phyloP scores from a whole-genome alignment of 495 filamentous ascomycete species.

The Staphylotrichum longicolle region DNA sequence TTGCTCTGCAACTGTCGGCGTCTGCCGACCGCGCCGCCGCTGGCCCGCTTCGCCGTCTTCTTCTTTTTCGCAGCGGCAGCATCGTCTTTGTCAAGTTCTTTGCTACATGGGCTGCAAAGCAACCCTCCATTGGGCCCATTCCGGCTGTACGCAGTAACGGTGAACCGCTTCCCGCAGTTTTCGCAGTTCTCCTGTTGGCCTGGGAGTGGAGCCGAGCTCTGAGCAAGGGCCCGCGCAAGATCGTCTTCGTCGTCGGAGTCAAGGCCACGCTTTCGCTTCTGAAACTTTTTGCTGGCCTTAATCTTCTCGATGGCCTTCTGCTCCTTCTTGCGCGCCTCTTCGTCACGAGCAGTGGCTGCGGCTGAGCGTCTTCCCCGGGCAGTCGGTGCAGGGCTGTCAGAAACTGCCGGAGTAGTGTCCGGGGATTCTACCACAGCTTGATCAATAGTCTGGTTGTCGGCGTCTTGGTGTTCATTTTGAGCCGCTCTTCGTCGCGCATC shows the following conservation, averaged over 20 bases:
- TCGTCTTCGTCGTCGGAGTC: constrained; percentile 51
- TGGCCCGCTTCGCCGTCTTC: constrained; percentile 50
- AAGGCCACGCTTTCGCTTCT: constrained; percentile 59
- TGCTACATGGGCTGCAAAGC: constrained; percentile 83
- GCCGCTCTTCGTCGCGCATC: constrained; percentile 51
- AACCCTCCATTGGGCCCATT: constrained; percentile 78
- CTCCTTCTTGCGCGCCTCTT: constrained; percentile 61
- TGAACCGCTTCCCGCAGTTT: constrained; percentile 82
- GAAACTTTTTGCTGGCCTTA: constrained; percentile 74
- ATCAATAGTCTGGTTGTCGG: constrained; percentile 8
- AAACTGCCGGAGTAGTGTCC: constrained; percentile 10
- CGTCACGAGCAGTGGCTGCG: constrained; percentile 29
- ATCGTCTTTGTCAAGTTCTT: constrained; percentile 61
- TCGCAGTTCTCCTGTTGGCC: constrained; percentile 90
- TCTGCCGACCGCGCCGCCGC: constrained; percentile 43
- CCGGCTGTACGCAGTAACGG: constrained; percentile 86
- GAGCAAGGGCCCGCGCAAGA: constrained; percentile 54
- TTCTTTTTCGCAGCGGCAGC: constrained; percentile 57
- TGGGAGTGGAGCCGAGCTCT: constrained; percentile 64
- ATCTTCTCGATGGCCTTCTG: constrained; percentile 67
- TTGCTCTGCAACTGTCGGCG: constrained; percentile 75
- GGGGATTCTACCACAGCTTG: constrained; percentile 21
- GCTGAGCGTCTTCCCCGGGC: constrained; percentile 31
- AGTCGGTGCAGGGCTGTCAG: constrained; percentile 13
- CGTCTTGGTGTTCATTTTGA: constrained; percentile 24